phyloP scores from a whole-genome alignment of 2,329 filamentous ascomycete species.

The Cryphonectria parasitica region DNA sequence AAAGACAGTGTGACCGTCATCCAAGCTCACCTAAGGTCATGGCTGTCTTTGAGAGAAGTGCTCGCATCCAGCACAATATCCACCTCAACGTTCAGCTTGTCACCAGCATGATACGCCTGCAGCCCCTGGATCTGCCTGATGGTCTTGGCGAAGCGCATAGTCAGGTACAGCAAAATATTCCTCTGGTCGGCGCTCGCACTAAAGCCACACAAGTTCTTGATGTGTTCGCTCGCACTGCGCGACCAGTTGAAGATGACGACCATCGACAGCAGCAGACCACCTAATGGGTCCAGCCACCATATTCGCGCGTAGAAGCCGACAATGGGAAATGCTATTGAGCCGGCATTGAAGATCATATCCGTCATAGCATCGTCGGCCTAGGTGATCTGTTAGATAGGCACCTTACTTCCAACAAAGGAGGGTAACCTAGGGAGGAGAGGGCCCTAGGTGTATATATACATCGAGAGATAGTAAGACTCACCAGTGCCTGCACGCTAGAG shows the following conservation, averaged over 20 bases:
- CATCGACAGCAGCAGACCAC: constrained; percentile 75
- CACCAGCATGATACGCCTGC: constrained; percentile 82
- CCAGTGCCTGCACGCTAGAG: constrained; percentile 79
- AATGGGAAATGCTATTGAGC: constrained; percentile 85
- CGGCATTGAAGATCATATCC: constrained; percentile 86
- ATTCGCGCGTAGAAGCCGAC: constrained; percentile 75
- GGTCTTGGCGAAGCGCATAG: constrained; percentile 89
- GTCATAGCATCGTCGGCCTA: constrained; percentile 41
- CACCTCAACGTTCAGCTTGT: constrained; percentile 81
- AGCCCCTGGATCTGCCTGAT: constrained; percentile 86
- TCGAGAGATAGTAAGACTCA: neutral
- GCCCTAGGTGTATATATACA: no score
- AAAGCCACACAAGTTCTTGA: constrained; percentile 79
- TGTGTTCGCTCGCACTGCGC: constrained; percentile 73
- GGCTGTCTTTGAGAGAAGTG: constrained; percentile 76
- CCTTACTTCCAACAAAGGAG: no score
- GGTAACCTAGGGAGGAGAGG: neutral
- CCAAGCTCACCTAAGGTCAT: constrained; percentile 65
- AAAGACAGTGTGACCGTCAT: neutral
- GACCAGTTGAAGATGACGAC: constrained; percentile 84
- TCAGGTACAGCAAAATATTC: constrained; percentile 85
- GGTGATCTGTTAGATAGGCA: neutral
- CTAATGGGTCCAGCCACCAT: constrained; percentile 84
- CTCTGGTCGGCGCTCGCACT: constrained; percentile 80
- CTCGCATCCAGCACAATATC: constrained; percentile 82